These are phyloP conservation scores for Pseudevernia furfuracea DNA, from an alignment of 495 filamentous ascomycete species.

Conservation along the genomic window DNA sequence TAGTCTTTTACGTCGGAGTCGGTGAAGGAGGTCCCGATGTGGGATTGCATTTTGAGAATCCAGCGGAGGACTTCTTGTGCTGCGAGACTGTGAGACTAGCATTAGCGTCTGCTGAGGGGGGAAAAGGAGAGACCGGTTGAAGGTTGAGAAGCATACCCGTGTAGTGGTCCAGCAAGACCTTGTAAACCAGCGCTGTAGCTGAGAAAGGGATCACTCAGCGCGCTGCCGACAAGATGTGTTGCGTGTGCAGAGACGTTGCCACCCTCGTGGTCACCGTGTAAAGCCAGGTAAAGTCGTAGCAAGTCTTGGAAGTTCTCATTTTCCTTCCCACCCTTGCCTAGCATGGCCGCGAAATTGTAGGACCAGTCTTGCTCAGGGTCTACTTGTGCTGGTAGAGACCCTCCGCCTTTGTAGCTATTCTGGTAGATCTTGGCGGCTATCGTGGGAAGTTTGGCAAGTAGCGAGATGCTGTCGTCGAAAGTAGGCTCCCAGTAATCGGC, in stretches of 20 bases:
- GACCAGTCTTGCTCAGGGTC: constrained; percentile 89
- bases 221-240: constrained; percentile 96
- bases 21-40: constrained; percentile 69
- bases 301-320: constrained; percentile 94
- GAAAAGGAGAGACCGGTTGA: too few species aligned
- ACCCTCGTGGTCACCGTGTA: constrained; percentile 97
- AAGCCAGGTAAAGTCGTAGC: constrained; percentile 82
- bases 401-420: constrained; percentile 70
- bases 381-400: constrained; percentile 65
- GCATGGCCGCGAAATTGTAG: constrained; percentile 95
- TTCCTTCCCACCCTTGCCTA: constrained; percentile 78
- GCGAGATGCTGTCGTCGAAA: constrained; percentile 89
- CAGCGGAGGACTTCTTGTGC: constrained; percentile 96
- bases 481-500: constrained; percentile 98
- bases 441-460: constrained; percentile 92
- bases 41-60: constrained; percentile 87
- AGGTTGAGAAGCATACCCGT: constrained; percentile 50
- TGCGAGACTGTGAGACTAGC: constrained; percentile 50
- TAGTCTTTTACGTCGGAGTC: constrained; percentile 76
- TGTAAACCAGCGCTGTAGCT: constrained; percentile 93
- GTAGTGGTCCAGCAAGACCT: constrained; percentile 87
- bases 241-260: constrained; percentile 95
- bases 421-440: constrained; percentile 98
- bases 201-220: constrained; percentile 89
- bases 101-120: background rate